Evolutionary conservation across 495 filamentous ascomycete genomes (phyloP), one percentile per base, ranked within the genome.

Genomic region (Lepraria neglecta): DNA sequence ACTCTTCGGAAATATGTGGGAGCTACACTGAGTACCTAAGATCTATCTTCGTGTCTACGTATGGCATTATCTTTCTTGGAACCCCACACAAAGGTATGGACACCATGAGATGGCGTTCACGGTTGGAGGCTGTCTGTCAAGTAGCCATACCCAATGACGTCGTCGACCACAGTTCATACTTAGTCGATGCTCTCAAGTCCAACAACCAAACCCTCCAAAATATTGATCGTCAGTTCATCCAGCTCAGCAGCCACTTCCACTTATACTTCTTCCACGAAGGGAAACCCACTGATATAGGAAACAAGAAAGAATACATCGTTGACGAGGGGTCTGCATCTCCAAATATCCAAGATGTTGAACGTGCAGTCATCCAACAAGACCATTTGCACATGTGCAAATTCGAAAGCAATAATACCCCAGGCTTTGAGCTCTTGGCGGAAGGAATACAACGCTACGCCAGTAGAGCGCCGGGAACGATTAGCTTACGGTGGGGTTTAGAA

Each of bases 361-460:
- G 87, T 51, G 89, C 86, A 66, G 86, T 87, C 15, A 90, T 95
- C 51, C 87, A 92, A 65, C 85, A 87, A 1, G 86, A 83, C n/a
- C 90, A 95, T 69, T 87, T 85, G n/a, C 79, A 82, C 42, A 94
- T 95, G 88, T 91, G 85, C 76, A 94, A 90, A 67, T 95, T 94
- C 63, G 85, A 87, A 35, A 84, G 82, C 64, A 80, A 83, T 24
- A 82, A 77, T 59, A 78, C 89, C 0, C 85, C 90, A 0, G 90
- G 90, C 1, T 95, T 86, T 65, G 80, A 84, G 47, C 84, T 85
- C 19, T 79, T 95, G 15, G 84, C 85, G 1, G 87, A 86, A 38
- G 85, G 86, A 0, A 74, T 95, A 14, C 77, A 83, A 44, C 80
- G 87, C 21, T 95, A 89, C 77, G 81, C 83, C 1, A 70, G 76